Evolutionary conservation across 768 basidiomycete genomes (phyloP), one percentile per base, ranked within the genome.

Genomic region (Collybia mongolica): DNA sequence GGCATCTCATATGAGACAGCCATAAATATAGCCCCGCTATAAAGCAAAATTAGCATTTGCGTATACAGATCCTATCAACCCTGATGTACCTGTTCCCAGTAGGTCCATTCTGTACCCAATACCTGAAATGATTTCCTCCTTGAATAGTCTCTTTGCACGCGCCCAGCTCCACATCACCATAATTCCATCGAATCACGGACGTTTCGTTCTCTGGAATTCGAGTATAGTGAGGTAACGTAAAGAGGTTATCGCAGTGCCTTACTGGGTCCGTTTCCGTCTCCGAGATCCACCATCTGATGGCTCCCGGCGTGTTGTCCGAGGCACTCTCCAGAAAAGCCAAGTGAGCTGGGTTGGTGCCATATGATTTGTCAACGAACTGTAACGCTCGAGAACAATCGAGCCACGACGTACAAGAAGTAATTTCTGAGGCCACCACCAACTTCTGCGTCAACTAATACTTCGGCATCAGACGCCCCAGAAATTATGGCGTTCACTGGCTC

Each of bases 401-500:
- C 29, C 12, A 5, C 22, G 20, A 78, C 88, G 57, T 58, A 93
- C 90, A 85, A 68, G 62, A 83, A 89, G 69, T 86, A 95, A 62
- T 94, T 96, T 35, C 81, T 74, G 45, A 93, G 68, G 2, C 93
- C 92, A 12, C 93, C 93, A 42, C 87, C 65, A 2, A 61, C 58
- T 56, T 81, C 63, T 14, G 72, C 70, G 55, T 86, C 80, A 19
- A 81, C 74, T 39, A 93, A 76, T 1, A 95, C 88, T 4, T 66
- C 72, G 3, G 74, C 53, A 58, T 92, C 88, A 3, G 93, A 96
- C 39, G 83, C 74, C 7, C 78, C 88, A 19, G 88, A 85, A 18
- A 97, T 70, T 59, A 97, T 89, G 47, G 76, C 73, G 59, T 97
- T 97, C 39, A 96, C 66, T 5, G 93, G 93, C 70, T 96, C 94